Evolutionary conservation across 2,329 filamentous ascomycete genomes (phyloP), one percentile per base, ranked within the genome.

Genomic region (Aspergillus spinulosporus): DNA sequence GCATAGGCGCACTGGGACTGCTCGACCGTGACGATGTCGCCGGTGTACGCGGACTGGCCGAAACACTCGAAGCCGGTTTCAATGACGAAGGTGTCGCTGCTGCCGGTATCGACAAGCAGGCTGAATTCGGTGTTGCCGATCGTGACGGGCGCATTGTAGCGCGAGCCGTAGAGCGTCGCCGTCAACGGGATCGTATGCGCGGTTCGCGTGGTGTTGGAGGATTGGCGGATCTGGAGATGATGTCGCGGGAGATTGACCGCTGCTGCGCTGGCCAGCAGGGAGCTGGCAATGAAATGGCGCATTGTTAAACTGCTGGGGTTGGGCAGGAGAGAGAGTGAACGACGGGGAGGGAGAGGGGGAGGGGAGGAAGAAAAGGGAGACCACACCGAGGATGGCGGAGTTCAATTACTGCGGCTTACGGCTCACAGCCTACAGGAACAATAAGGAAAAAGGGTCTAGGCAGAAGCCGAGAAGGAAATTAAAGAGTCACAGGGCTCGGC

Each of bases 71-170:
- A 76, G 3, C 68, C 68, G 0, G 56, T 58, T 28, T 69, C 59
- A 0, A 72, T 69, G 2, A 80, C 63, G 76, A 78, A 81, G 1
- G 76, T 78, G 56, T 81, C 79, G 51, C 72, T 75, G 49, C 75
- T 78, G 11, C 79, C 79, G 2, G 77, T 80, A 59, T 81, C 79
- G 54, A 81, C 65, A 26, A 78, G 71, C 0, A 73, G 64, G 1
- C 72, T 57, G 44, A 79, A 67, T 1, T 57, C 65, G 36, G 72
- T 57, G 2, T 49, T 54, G 3, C 71, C 72, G 48, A 76, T 44
- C 0, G 49, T 58, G 44, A 62, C 58, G 4, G 37, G 32, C 1
- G 45, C 54, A 9, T 52, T 21, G 44, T 34, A 57, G 34, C 54
- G 54, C 9, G 15, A 11, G 14, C 54, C 54, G 31, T 52, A 57